A percentile compares a stretch with the other conserved stretches of the same genome.
phyloP scores from a whole-genome alignment of 1,284 basidiomycete species.

The Moesziomyces sp. region DNA sequence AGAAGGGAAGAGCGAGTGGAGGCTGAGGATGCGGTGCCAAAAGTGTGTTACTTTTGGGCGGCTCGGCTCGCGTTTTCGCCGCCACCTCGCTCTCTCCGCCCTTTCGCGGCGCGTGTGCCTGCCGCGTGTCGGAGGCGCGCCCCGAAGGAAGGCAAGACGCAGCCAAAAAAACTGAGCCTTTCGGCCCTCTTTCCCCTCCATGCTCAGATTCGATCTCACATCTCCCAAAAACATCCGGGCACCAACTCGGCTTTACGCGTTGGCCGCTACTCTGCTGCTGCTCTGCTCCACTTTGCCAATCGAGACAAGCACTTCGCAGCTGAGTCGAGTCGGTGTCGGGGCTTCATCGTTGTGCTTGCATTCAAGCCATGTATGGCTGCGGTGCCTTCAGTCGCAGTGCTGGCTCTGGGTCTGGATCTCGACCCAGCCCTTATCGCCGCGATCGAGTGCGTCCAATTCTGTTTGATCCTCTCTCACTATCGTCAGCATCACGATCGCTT shows the following conservation, averaged over 20 bases:
- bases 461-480: background rate
- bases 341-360: too few relatives aligned
- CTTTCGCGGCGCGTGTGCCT: background rate
- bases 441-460: constrained; percentile 38
- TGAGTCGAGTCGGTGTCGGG: too few relatives aligned
- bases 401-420: constrained; percentile 39
- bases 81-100: constrained; percentile 12
- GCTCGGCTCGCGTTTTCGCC: constrained; percentile 14
- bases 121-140: too few relatives aligned
- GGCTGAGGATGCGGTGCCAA: constrained; percentile 1
- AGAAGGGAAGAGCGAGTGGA: constrained; percentile 5
- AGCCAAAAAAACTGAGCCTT: constrained; percentile 2
- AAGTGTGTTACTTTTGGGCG: constrained; percentile 36
- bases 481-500: background rate
- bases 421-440: constrained; percentile 41
- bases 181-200: background rate
- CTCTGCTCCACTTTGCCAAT: too few relatives aligned
- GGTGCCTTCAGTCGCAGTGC: constrained; percentile 19
- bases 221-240: too few relatives aligned
- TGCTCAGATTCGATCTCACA: too few relatives aligned
- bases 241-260: constrained; percentile 6
- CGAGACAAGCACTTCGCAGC: too few relatives aligned
- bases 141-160: background rate
- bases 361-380: too few relatives aligned
- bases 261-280: background rate